These are phyloP conservation scores for Conidiobolus coronatus DNA, from an alignment of 371 early-diverging fungal genomes.

Conservation along the genomic window DNA sequence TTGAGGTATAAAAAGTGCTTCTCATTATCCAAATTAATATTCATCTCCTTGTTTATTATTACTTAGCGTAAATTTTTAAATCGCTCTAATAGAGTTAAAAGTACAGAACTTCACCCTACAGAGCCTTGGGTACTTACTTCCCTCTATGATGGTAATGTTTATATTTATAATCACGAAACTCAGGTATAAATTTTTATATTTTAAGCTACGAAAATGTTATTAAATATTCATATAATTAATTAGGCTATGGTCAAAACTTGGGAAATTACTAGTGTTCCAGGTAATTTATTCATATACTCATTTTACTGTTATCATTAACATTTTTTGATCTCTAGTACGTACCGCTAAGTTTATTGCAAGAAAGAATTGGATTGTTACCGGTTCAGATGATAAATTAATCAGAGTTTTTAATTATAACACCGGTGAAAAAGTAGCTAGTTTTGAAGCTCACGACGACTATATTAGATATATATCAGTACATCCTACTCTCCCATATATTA, in stretches of 20 bases:
- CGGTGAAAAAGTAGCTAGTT: constrained; percentile 80
- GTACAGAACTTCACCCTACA: constrained; percentile 96
- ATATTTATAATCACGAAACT: constrained; percentile 98
- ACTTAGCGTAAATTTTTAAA: constrained; percentile 42
- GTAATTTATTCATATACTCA: constrained; percentile 8
- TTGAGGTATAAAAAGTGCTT: too few relatives aligned
- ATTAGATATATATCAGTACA: constrained; percentile 93
- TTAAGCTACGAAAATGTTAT: background rate
- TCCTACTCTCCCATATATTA: constrained; percentile 75
- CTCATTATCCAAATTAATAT: background rate
- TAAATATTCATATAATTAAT: background rate
- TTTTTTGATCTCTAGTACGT: constrained; percentile 34
- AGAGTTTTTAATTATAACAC: constrained; percentile 99
- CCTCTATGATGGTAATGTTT: constrained; percentile 90
- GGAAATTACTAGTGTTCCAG: constrained; percentile 79
- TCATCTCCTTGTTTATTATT: background rate
- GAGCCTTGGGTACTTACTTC: constrained; percentile 96
- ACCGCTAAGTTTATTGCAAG: constrained; percentile 89
- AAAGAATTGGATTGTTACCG: constrained; percentile 93
- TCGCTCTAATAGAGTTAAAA: constrained; percentile 91
- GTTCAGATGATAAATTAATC: constrained; percentile 93
- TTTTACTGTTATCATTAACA: background rate
- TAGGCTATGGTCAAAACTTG: constrained; percentile 87
- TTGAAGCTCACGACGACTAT: constrained; percentile 98
- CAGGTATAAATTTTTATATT: constrained; percentile 28